These are phyloP conservation scores for Paraphaeosphaeria sporulosa DNA, from an alignment of 2,329 filamentous ascomycete species.

Conservation along the genomic window DNA sequence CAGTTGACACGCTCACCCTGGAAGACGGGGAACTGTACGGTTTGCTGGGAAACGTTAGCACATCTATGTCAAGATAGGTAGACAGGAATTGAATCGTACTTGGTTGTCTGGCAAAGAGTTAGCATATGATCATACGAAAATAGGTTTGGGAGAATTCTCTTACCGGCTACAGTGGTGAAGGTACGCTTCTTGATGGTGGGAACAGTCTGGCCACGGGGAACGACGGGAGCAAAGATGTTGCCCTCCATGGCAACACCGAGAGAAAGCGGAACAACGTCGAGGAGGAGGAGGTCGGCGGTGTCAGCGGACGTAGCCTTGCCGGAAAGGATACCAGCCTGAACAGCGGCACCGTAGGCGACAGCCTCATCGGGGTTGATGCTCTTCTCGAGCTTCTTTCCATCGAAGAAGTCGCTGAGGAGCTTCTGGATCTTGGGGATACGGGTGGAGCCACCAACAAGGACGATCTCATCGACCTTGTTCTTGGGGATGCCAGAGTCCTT, in stretches of 20 bases:
- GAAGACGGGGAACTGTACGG: constrained; percentile 89
- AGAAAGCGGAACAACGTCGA: constrained; percentile 95
- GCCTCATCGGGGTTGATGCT: constrained; percentile 99
- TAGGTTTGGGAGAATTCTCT: constrained; percentile 20
- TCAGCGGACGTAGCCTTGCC: constrained; percentile 97
- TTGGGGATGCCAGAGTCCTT: constrained; percentile 92
- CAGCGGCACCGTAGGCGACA: constrained; percentile 97
- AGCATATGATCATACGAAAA: no score
- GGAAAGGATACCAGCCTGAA: constrained; percentile 98
- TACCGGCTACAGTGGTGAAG: constrained; percentile 82
- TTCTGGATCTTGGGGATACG: constrained; percentile 99
- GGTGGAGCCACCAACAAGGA: constrained; percentile 97
- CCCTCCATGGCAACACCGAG: constrained; percentile 99
- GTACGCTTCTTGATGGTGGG: constrained; percentile 65
- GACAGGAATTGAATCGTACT: neutral
- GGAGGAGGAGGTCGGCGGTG: constrained; percentile 89
- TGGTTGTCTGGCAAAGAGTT: no score
- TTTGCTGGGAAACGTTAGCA: constrained; percentile 56
- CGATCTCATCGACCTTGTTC: constrained; percentile 94
- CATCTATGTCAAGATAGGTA: neutral
- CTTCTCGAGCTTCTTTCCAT: constrained; percentile 99
- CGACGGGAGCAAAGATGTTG: constrained; percentile 96
- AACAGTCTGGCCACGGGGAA: constrained; percentile 64
- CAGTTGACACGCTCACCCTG: constrained; percentile 98
- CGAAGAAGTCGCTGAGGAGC: constrained; percentile 98